phyloP scores from a whole-genome alignment of 2,329 filamentous ascomycete species.

The Alternaria atra region DNA sequence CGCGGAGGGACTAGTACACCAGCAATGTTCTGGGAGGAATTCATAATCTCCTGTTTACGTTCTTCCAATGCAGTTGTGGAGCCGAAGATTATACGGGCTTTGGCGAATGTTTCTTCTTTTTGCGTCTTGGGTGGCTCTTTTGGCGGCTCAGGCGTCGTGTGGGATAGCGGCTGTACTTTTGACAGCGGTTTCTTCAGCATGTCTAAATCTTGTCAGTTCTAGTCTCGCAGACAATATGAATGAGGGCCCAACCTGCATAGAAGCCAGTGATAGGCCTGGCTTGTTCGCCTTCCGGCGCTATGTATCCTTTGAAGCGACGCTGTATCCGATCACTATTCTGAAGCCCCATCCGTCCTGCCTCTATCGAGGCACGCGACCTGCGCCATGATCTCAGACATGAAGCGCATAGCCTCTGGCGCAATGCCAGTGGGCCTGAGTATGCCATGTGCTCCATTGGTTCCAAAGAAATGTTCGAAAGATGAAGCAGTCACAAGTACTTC shows the following conservation, averaged over 20 bases:
- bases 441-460: slow-evolving; percentile 26
- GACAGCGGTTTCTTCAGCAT: slow-evolving; percentile 44
- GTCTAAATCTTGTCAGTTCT: slow-evolving; percentile 44
- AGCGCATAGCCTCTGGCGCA: slow-evolving; percentile 36
- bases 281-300: slow-evolving; percentile 50
- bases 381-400: slow-evolving; percentile 34
- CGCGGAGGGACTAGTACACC: slow-evolving; percentile 84
- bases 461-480: background rate
- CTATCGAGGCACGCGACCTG: slow-evolving; percentile 1
- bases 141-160: slow-evolving; percentile 44
- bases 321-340: slow-evolving; percentile 49
- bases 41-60: slow-evolving; percentile 67
- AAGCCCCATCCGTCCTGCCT: slow-evolving; percentile 32
- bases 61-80: slow-evolving; percentile 78
- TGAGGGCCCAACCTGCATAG: slow-evolving; percentile 43
- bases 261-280: slow-evolving; percentile 50
- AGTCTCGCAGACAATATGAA: background rate
- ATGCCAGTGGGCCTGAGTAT: slow-evolving; percentile 24
- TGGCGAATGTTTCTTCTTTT: slow-evolving; percentile 64
- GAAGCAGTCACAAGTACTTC: background rate
- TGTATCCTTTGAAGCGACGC: slow-evolving; percentile 46
- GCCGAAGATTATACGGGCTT: slow-evolving; percentile 80
- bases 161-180: slow-evolving; percentile 42
- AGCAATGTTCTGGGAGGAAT: slow-evolving; percentile 71
- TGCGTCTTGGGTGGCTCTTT: slow-evolving; percentile 55